A percentile compares a stretch with the other conserved stretches of the same genome.
phyloP scores from a whole-genome alignment of 2,329 filamentous ascomycete genomes.

The Penicillium sp. region DNA sequence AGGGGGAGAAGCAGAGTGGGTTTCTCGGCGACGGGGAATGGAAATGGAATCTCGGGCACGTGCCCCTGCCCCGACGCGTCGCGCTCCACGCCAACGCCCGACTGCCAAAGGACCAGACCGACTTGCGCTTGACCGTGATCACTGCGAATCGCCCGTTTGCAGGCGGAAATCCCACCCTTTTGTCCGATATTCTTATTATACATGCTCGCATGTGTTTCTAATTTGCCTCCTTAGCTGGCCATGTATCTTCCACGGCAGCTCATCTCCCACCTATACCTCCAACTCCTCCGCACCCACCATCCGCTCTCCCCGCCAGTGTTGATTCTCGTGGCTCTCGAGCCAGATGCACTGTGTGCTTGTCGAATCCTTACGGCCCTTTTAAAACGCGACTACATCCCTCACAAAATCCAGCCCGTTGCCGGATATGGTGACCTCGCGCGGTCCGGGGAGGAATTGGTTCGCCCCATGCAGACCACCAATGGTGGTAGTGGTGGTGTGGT shows the following conservation, averaged over 20 bases:
- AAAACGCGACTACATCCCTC: conserved; percentile 95
- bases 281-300: conserved; percentile 84
- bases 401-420: conserved; percentile 94
- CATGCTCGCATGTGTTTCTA: conserved; percentile 26
- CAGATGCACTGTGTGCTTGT: conserved; percentile 92
- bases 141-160: neutral
- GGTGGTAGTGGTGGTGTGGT: conserved; percentile 89
- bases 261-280: conserved; percentile 87
- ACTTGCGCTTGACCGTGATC: neutral
- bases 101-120: neutral
- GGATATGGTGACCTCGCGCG: conserved; percentile 88
- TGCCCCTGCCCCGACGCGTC: conserved; percentile 28
- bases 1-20: conserved; percentile 6
- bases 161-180: neutral
- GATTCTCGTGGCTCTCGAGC: conserved; percentile 89
- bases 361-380: conserved; percentile 91
- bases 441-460: conserved; percentile 77
- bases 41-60: conserved; percentile 31
- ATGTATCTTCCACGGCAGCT: conserved; percentile 96
- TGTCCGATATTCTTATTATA: conserved; percentile 24
- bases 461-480: conserved; percentile 81
- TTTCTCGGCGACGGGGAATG: conserved; percentile 24
- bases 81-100: conserved; percentile 21
- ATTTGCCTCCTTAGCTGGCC: conserved; percentile 28
- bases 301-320: conserved; percentile 90